Evolutionary conservation across 169 alveolate genomes (phyloP).

Genomic region (Cryptosporidium muris): DNA sequence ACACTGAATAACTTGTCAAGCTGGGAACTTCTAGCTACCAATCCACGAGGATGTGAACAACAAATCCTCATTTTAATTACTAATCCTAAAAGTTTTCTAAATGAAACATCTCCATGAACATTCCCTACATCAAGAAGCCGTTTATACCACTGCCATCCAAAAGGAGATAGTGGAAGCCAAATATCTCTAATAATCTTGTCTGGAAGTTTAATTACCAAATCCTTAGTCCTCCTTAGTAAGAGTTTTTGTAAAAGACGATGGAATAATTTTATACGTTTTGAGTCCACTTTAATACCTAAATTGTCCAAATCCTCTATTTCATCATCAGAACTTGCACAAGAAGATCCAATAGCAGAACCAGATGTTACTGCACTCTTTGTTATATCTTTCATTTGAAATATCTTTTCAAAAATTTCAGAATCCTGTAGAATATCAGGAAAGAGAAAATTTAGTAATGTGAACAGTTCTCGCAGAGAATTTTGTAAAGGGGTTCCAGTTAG

Average conservation of each 20-base stretch:
- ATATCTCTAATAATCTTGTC: constrained; percentile 86
- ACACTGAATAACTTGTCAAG: constrained; percentile 82
- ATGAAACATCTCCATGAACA: constrained; percentile 83
- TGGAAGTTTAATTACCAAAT: constrained; percentile 88
- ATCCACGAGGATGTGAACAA: constrained; percentile 89
- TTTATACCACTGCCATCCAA: constrained; percentile 85
- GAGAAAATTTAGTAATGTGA: constrained; percentile 93
- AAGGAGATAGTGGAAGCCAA: constrained; percentile 89
- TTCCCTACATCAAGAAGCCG: constrained; percentile 80
- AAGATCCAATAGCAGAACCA: constrained; percentile 10
- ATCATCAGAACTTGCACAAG: constrained; percentile 35
- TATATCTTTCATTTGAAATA: constrained; percentile 73
- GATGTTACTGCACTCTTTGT: constrained; percentile 41
- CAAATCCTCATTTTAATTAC: constrained; percentile 90
- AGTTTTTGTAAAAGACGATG: constrained; percentile 82
- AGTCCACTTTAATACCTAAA: constrained; percentile 54
- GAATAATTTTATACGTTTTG: constrained; percentile 69
- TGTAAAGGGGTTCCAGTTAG: constrained; percentile 96
- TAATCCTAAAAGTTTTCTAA: constrained; percentile 84
- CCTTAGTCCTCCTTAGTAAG: constrained; percentile 88
- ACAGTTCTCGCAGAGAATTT: constrained; percentile 92
- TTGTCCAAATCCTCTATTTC: constrained; percentile 55
- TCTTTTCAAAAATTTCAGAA: constrained; percentile 93
- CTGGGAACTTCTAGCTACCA: constrained; percentile 83
- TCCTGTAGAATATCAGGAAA: constrained; percentile 97